These are phyloP conservation scores for Hypocrella siamensis DNA, from an alignment of 2,329 filamentous ascomycete species.

Conservation along the genomic window DNA sequence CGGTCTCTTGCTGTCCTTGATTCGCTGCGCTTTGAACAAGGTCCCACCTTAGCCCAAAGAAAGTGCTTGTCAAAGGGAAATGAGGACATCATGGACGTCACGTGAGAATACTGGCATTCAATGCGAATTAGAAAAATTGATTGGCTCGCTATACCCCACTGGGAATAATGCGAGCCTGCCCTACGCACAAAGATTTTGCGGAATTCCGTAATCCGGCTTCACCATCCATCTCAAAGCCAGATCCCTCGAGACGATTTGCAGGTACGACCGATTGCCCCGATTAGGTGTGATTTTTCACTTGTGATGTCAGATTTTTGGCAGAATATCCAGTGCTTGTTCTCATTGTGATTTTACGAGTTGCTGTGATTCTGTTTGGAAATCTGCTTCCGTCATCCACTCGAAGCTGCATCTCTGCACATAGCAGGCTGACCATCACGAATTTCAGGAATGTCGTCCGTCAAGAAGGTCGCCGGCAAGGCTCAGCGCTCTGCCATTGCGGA, in stretches of 20 bases:
- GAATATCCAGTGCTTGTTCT: constrained; percentile 1
- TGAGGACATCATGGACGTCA: too few species aligned
- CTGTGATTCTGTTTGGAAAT: background rate
- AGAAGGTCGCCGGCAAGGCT: constrained; percentile 22
- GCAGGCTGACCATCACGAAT: constrained; percentile 11
- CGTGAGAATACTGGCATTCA: constrained; percentile 9
- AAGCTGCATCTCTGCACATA: background rate
- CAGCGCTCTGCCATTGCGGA: constrained; percentile 93
- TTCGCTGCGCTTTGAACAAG: too few species aligned
- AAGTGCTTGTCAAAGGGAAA: too few species aligned
- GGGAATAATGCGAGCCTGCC: constrained; percentile 21
- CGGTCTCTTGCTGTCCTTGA: too few species aligned
- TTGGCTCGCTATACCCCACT: constrained; percentile 20
- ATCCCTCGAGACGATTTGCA: constrained; percentile 24
- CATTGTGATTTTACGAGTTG: background rate
- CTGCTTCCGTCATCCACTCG: background rate
- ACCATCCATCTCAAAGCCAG: constrained; percentile 21
- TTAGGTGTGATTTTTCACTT: too few species aligned
- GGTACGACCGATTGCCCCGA: constrained; percentile 21
- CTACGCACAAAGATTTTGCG: constrained; percentile 28
- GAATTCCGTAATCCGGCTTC: constrained; percentile 20
- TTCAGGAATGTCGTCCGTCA: constrained; percentile 26
- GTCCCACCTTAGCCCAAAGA: too few species aligned
- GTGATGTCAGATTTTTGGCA: constrained; percentile 5
- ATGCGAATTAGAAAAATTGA: constrained; percentile 9